Evolutionary conservation across 768 basidiomycete genomes (phyloP), one percentile per base, ranked within the genome.

Genomic region (Pleurotus djamor): DNA sequence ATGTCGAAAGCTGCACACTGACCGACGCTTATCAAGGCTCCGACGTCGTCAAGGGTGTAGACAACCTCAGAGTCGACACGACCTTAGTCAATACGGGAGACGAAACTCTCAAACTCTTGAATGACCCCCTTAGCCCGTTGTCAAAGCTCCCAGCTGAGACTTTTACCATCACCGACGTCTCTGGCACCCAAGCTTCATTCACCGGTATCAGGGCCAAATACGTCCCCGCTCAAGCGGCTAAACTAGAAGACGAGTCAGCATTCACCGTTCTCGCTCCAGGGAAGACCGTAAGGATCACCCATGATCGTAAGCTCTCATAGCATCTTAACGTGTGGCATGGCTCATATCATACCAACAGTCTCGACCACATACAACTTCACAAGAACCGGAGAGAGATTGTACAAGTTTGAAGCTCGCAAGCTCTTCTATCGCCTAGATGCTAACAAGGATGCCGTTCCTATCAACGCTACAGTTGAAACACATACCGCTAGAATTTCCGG

Each of bases 321-420:
- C 21, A 28, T 28, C 21, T 28, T 3, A 28, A 28, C 21, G 2
- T 28, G 21, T 3, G 21, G 3, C 21, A 28, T 28, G 21, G 21
- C 21, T 28, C 21, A 28, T 28, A 28, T 14, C 28, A 9, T 48
- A 60, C 14, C 21, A n/a, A 17, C 57, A 82, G 81, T 83, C 34
- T 73, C 74, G 43, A 61, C 72, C 43, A 76, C 79, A 0, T 84
- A 83, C 69, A 78, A 81, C 68, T 82, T 83, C 66, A 76, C 74
- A n/a, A 49, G 58, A 21, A 63, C 74, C 3, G 76, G 78, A 52
- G 72, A 67, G 52, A 78, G 75, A 16, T 60, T 67, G 13, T 83
- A 81, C 68, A 67, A 70, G 37, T 68, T 81, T 59, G 73, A 73
- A 52, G 72, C 78, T 10, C 68, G 69, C 45, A 76, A 77, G 61